Conservation (phyloP, 2,329 filamentous ascomycete genomes). For the Trichoderma pleuroti region DNA sequence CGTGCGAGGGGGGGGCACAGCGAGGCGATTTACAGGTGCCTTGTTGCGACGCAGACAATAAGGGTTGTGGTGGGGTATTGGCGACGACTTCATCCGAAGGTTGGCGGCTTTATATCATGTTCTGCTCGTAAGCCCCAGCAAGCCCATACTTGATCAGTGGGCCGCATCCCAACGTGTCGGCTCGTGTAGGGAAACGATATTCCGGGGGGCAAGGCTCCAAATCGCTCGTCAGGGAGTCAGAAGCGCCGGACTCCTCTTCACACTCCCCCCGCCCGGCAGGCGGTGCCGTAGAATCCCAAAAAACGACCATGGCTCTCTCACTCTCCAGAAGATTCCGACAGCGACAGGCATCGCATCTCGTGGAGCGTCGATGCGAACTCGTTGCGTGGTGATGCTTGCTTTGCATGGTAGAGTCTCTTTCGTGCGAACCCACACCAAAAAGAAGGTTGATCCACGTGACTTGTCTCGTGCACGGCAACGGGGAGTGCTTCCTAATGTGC, state of each 20-base stretch:
- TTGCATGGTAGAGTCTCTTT: constrained; percentile 9
- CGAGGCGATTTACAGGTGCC: constrained; percentile 4
- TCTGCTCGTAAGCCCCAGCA: neutral
- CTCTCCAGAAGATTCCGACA: neutral
- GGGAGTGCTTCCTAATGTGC: neutral
- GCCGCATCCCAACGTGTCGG: constrained; percentile 1
- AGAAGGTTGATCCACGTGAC: constrained; percentile 5
- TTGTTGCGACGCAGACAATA: neutral
- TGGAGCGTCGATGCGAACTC: constrained; percentile 11
- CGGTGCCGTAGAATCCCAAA: neutral
- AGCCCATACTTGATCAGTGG: neutral
- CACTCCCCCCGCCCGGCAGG: neutral
- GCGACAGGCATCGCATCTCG: constrained; percentile 3
- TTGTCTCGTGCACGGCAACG: neutral
- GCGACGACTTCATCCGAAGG: neutral
- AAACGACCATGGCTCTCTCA: neutral
- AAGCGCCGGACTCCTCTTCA: neutral
- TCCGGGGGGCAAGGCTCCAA: constrained; percentile 4
- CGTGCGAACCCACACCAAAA: neutral
- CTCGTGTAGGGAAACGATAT: constrained; percentile 8
- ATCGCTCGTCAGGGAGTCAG: constrained; percentile 13
- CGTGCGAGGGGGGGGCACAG: neutral
- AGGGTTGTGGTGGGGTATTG: neutral
- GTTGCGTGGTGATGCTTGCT: constrained; percentile 15
- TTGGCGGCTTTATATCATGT: neutral